Conservation (phyloP, 495 filamentous ascomycete genomes). For the Massariosphaeria phaeospora region DNA sequence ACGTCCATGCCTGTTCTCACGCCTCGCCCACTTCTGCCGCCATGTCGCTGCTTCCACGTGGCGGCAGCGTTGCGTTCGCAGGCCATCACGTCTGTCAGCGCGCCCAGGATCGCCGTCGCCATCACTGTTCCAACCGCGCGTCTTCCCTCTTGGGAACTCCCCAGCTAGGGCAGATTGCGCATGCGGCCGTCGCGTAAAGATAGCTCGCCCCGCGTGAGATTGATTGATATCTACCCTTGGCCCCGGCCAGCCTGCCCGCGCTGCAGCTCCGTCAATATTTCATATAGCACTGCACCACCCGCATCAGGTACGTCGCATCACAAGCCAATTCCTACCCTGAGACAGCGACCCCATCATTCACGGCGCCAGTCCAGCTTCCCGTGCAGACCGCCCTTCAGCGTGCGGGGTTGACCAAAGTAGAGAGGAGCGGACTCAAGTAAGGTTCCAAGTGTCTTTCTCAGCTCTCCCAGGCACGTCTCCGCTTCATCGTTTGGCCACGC, state of each 20-base stretch:
- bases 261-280: constrained; percentile 15
- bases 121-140: constrained; percentile 6
- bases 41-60: constrained; percentile 17
- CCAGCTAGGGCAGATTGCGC: background rate
- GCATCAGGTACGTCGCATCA: constrained; percentile 20
- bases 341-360: constrained; percentile 3
- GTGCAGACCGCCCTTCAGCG: background rate
- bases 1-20: background rate
- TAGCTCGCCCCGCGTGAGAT: constrained; percentile 20
- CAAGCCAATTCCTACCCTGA: constrained; percentile 21
- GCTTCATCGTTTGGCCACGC: background rate
- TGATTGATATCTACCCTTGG: constrained; percentile 11
- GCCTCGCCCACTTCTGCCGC: constrained; percentile 1
- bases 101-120: constrained; percentile 10
- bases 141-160: constrained; percentile 10
- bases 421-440: too few species aligned
- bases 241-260: background rate
- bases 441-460: background rate
- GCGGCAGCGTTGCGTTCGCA: background rate
- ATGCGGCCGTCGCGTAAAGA: constrained; percentile 1
- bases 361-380: background rate
- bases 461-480: background rate
- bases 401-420: too few species aligned
- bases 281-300: constrained; percentile 3
- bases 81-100: background rate